A percentile compares a stretch with the other conserved stretches of the same genome.
Evolutionary conservation across 129 eudicot genomes (phyloP).

Genomic region (Arctium lappa): DNA sequence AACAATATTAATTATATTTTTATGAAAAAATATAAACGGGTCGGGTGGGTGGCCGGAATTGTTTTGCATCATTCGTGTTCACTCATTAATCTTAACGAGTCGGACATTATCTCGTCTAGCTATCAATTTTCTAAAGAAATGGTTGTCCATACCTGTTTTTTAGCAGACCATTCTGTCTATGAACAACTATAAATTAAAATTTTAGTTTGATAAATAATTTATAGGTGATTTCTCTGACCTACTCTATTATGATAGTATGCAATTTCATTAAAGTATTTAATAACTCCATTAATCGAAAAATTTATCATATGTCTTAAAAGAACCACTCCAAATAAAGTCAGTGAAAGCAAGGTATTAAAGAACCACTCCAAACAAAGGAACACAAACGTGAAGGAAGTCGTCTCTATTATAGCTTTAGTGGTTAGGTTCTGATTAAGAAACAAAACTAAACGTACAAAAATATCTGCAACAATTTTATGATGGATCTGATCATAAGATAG

Average conservation of each 20-base stretch:
- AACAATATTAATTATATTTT: not conserved
- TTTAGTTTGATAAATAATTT: not conserved
- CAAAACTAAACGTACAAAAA: not conserved
- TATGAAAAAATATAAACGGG: not conserved
- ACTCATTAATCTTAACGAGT: not conserved
- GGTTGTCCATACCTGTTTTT: not conserved
- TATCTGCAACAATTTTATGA: not conserved
- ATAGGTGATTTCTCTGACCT: not conserved
- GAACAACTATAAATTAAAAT: not conserved
- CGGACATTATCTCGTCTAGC: too few relatives aligned
- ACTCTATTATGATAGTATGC: not conserved
- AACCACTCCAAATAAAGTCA: not conserved
- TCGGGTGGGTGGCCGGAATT: not conserved
- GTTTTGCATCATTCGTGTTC: not conserved
- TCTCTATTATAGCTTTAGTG: not conserved
- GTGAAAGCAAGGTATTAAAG: not conserved
- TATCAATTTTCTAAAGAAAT: not conserved
- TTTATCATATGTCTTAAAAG: not conserved
- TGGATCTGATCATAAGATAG: not conserved
- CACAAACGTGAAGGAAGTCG: not conserved
- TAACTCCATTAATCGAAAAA: not conserved
- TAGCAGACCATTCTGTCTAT: too few relatives aligned
- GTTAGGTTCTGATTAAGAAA: not conserved
- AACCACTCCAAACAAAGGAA: not conserved
- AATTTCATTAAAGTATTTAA: not conserved